These are phyloP conservation scores for Boletus hoseneyae DNA, from an alignment of 1,284 basidiomycete species.

Conservation along the genomic window DNA sequence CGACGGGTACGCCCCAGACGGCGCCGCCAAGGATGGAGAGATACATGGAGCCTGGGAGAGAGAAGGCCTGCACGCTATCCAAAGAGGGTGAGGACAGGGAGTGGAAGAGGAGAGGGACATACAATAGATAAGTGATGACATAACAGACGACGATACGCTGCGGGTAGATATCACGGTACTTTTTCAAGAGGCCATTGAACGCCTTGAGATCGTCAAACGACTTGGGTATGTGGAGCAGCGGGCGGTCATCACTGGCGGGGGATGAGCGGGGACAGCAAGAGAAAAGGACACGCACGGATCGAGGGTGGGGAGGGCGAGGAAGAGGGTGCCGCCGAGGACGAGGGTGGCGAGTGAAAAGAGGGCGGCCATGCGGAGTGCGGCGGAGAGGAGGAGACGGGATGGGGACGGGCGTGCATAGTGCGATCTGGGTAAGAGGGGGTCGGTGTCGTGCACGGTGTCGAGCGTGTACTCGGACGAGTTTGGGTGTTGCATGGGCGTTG, in stretches of 20 bases:
- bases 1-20: constrained; percentile 90
- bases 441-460: constrained; percentile 30
- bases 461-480: constrained; percentile 66
- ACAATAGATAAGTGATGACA: constrained; percentile 91
- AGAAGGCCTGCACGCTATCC: constrained; percentile 89
- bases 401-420: constrained; percentile 37
- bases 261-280: background rate
- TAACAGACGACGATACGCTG: constrained; percentile 80
- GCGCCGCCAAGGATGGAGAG: constrained; percentile 95
- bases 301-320: constrained; percentile 75
- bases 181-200: constrained; percentile 80
- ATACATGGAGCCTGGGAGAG: constrained; percentile 97
- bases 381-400: constrained; percentile 64
- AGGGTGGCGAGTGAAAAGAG: constrained; percentile 72
- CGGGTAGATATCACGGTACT: constrained; percentile 84
- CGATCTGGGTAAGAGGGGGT: constrained; percentile 30
- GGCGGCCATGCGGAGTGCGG: constrained; percentile 77
- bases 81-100: constrained; percentile 16
- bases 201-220: constrained; percentile 81
- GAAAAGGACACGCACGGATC: constrained; percentile 56
- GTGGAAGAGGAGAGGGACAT: constrained; percentile 26
- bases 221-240: constrained; percentile 73
- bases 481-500: constrained; percentile 21
- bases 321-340: constrained; percentile 71
- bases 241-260: constrained; percentile 62